phyloP scores from a whole-genome alignment of 1,284 basidiomycete species.

The Apiotrichum mycotoxinovorans region DNA sequence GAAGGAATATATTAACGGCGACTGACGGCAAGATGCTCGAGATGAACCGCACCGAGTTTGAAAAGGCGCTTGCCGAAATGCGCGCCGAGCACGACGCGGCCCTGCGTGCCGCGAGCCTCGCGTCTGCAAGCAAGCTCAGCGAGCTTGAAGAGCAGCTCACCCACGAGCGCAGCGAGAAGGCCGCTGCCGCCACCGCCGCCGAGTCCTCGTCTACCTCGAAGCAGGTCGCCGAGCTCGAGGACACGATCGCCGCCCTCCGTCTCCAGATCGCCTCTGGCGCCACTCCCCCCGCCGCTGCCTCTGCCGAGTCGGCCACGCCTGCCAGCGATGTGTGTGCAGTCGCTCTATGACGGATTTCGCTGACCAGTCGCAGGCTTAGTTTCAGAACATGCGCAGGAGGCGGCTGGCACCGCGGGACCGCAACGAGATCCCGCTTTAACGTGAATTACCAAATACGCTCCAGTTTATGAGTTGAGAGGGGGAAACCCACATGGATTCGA shows the following conservation, averaged over 20 bases:
- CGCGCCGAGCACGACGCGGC: slow-evolving; percentile 6
- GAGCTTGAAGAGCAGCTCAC: slow-evolving; percentile 3
- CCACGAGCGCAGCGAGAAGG: slow-evolving; percentile 8
- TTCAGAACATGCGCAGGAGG: no score
- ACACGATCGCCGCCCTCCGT: slow-evolving; percentile 10
- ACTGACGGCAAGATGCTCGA: slow-evolving; percentile 33
- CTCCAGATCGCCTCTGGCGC: slow-evolving; percentile 6
- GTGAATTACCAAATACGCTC: background rate
- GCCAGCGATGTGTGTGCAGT: slow-evolving; percentile 11
- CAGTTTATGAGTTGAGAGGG: background rate
- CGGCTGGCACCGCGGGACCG: no score
- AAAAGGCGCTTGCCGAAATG: slow-evolving; percentile 21
- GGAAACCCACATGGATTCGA: no score
- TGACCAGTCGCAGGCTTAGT: background rate
- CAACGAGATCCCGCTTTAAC: background rate
- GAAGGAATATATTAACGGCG: background rate
- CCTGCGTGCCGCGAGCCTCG: background rate
- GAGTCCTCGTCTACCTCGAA: slow-evolving; percentile 6
- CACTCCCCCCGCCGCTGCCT: slow-evolving; percentile 2
- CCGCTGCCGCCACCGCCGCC: background rate
- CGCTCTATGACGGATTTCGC: background rate
- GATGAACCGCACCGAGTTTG: slow-evolving; percentile 43
- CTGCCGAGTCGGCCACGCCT: slow-evolving; percentile 2
- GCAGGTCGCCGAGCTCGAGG: slow-evolving; percentile 9
- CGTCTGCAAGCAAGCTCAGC: background rate